Base-by-base conservation (phyloP, 805 yeast genomes). In the Kodamaea lidongshanica region DNA sequence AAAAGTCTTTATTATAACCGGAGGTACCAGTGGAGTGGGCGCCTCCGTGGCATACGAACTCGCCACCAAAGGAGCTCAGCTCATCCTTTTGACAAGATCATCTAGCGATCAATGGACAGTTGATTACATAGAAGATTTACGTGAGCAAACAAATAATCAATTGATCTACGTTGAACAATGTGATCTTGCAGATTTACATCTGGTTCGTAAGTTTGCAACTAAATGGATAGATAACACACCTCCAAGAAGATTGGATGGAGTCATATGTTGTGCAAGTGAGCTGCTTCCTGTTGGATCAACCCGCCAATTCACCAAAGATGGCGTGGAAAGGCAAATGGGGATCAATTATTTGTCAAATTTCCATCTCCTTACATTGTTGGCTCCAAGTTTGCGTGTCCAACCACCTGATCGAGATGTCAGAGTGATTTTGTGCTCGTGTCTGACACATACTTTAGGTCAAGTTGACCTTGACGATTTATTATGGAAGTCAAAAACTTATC, bases 1-100 rank as follows among this genome's bases (percentile, higher is more conserved):
- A 1, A 77, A 78, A 46, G 97, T 88, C 4, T 81, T 67, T 45
- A 62, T 83, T 12, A 67, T 84, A 5, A 81, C 92, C 0, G 98
- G 98, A n/a, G 98, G 95, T 2, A 89, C 97, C 0, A 71, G 94
- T 1, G 96, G 97, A 0, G 52, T 86, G 37, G 98, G 98, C 1
- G 80, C 89, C 0, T 70, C 74, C 3, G 70, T 83, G 4, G 92
- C 74, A 0, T 64, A 67, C 20, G 87, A 87, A 18, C 52, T 92
- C 45, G 96, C 96, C 0, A 33, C 42, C 0, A 58, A 74, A 29
- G 98, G 98, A 3, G 96, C 97, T 0, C 97, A 92, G 51, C 45
- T 89, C 29, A 73, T 92, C 18, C 48, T 89, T 27, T 59, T 86
- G 25, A 79, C 83, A 20, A 61, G 89, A 23, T 67, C 77, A 4